phyloP scores from a whole-genome alignment of 768 basidiomycete species.

The Mycena rebaudengoi region DNA sequence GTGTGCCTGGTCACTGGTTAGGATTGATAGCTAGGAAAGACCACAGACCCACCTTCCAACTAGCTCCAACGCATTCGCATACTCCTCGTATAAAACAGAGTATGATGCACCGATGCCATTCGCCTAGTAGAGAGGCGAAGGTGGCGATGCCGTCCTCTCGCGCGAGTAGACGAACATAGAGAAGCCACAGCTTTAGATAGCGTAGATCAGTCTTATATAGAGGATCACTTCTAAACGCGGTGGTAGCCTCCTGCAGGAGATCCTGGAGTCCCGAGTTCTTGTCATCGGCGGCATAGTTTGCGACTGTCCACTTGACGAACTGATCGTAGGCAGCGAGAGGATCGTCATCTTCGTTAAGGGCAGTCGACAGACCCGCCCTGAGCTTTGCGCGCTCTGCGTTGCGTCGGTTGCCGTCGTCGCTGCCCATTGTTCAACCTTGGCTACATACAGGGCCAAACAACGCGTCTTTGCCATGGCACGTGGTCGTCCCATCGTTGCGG shows the following conservation, averaged over 20 bases:
- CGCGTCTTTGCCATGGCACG: constrained; percentile 5
- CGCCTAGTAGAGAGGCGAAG: constrained; percentile 77
- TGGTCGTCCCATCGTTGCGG: too few species aligned
- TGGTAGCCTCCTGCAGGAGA: constrained; percentile 84
- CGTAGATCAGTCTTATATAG: constrained; percentile 88
- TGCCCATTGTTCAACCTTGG: constrained; percentile 25
- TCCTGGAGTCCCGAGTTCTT: constrained; percentile 78
- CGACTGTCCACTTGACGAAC: constrained; percentile 90
- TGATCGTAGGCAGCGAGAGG: constrained; percentile 85
- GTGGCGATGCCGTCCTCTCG: constrained; percentile 71
- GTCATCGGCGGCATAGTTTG: constrained; percentile 78
- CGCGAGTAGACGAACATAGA: constrained; percentile 85
- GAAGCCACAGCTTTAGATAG: constrained; percentile 91
- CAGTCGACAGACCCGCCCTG: constrained; percentile 54
- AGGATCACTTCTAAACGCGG: constrained; percentile 83
- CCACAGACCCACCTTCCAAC: constrained; percentile 73
- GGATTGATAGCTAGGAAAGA: not conserved
- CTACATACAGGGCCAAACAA: not conserved
- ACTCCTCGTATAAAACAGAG: constrained; percentile 90
- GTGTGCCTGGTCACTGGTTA: constrained; percentile 54
- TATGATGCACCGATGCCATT: constrained; percentile 81
- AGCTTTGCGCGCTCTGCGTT: constrained; percentile 32
- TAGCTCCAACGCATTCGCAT: constrained; percentile 80
- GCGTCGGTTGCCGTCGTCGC: constrained; percentile 13
- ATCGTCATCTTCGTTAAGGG: constrained; percentile 81